Conservation (phyloP, 331 rosid genomes). For the Saraca asoca region DNA sequence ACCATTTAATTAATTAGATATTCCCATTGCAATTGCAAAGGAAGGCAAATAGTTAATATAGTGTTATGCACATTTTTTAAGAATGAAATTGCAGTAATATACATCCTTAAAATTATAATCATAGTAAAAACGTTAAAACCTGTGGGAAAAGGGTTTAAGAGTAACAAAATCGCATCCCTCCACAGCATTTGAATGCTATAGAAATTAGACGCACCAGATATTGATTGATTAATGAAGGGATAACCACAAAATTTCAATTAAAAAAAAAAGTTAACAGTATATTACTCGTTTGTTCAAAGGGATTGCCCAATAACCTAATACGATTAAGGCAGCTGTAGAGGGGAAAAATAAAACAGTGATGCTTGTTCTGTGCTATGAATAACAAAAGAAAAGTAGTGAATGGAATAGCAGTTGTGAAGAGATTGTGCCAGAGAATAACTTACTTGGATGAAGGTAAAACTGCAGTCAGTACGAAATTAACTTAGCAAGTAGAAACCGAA, state of each 20-base stretch:
- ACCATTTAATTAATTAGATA: conserved; percentile 2
- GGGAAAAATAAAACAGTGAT: not conserved
- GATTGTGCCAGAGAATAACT: not conserved
- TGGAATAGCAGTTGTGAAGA: not conserved
- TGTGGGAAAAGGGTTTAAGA: too few species aligned
- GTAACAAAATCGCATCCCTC: not conserved
- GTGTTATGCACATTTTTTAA: not conserved
- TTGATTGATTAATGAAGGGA: not conserved
- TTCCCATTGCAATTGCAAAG: not conserved
- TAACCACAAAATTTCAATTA: not conserved
- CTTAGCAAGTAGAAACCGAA: not conserved
- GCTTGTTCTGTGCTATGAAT: not conserved
- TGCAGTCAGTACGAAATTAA: too few species aligned
- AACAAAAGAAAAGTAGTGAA: too few species aligned
- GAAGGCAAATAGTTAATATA: not conserved
- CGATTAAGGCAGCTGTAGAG: too few species aligned
- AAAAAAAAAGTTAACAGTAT: too few species aligned
- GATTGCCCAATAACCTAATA: not conserved
- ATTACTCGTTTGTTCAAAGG: too few species aligned
- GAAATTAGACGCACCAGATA: not conserved
- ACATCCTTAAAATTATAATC: too few species aligned
- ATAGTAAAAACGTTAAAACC: too few species aligned
- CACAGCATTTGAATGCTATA: not conserved
- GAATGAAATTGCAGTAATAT: not conserved
- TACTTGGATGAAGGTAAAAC: not conserved